These are phyloP conservation scores for Epichloe brachyelytri DNA, from an alignment of 2,329 filamentous ascomycete species.

Conservation along the genomic window DNA sequence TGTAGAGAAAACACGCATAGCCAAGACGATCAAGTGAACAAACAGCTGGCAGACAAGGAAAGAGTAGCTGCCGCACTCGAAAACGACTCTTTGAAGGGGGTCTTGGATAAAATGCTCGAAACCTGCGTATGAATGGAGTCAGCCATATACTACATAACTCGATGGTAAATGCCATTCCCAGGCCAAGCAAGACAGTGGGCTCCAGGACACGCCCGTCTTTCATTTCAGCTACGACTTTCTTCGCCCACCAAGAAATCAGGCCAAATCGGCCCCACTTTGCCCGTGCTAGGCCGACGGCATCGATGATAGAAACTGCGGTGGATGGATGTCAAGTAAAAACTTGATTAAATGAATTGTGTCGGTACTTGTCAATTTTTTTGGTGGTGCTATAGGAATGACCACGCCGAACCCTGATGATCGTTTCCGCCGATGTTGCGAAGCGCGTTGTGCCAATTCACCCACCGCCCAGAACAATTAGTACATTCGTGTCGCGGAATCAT, in stretches of 20 bases:
- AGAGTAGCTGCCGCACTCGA: constrained; percentile 87
- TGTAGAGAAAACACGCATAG: constrained; percentile 96
- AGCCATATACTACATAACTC: not conserved
- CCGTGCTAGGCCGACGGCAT: not conserved
- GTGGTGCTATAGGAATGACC: not conserved
- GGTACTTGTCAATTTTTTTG: not conserved
- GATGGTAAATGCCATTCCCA: not conserved
- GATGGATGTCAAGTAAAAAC: too few relatives aligned
- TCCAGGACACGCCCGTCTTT: too few relatives aligned
- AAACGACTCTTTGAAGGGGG: constrained; percentile 78
- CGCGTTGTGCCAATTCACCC: not conserved
- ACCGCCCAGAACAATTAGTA: not conserved
- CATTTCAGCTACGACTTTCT: too few relatives aligned
- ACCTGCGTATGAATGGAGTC: constrained; percentile 48
- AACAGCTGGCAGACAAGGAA: constrained; percentile 94
- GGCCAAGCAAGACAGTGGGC: not conserved
- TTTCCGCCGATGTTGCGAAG: not conserved
- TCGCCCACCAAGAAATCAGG: not conserved
- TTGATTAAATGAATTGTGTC: not conserved
- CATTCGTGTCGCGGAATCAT: not conserved
- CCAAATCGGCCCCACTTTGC: too few relatives aligned
- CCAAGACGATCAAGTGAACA: constrained; percentile 91
- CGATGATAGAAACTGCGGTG: too few relatives aligned
- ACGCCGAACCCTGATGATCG: not conserved
- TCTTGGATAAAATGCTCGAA: constrained; percentile 87